Evolutionary conservation across 1,284 basidiomycete species (phyloP).

Genomic region (Pisolithus thermaeus): DNA sequence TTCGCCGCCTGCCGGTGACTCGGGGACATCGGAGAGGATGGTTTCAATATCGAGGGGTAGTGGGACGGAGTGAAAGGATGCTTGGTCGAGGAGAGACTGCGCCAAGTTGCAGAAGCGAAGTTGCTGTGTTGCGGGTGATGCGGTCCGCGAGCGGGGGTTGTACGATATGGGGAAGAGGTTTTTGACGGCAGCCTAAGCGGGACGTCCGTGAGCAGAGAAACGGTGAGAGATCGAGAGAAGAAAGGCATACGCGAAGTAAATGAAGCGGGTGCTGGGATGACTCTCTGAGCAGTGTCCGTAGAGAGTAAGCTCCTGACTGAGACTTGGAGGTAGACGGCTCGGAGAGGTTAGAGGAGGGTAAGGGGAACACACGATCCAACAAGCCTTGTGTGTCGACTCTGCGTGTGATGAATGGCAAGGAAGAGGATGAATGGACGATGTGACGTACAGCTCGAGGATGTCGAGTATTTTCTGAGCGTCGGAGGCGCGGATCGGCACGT

Average conservation of each 20-base stretch:
- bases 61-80: conserved; percentile 44
- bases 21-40: conserved; percentile 33
- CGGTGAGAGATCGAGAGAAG: neutral
- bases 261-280: conserved; percentile 47
- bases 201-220: conserved; percentile 10
- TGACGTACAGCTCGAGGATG: conserved; percentile 66
- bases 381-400: conserved; percentile 69
- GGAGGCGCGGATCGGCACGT: conserved; percentile 41
- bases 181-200: conserved; percentile 52
- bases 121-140: conserved; percentile 60
- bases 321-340: conserved; percentile 32
- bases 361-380: conserved; percentile 72
- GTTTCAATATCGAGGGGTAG: conserved; percentile 42
- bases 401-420: conserved; percentile 1
- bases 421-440: conserved; percentile 7
- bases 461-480: conserved; percentile 64
- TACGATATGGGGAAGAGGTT: conserved; percentile 63
- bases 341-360: conserved; percentile 34
- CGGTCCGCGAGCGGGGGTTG: conserved; percentile 54
- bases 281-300: conserved; percentile 57
- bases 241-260: conserved; percentile 42
- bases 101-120: conserved; percentile 69
- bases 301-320: conserved; percentile 42
- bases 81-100: conserved; percentile 62
- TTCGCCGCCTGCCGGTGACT: conserved; percentile 23